These are phyloP conservation scores for Gnomoniopsis sp. DNA, from an alignment of 2,329 filamentous ascomycete genomes.

Conservation along the genomic window DNA sequence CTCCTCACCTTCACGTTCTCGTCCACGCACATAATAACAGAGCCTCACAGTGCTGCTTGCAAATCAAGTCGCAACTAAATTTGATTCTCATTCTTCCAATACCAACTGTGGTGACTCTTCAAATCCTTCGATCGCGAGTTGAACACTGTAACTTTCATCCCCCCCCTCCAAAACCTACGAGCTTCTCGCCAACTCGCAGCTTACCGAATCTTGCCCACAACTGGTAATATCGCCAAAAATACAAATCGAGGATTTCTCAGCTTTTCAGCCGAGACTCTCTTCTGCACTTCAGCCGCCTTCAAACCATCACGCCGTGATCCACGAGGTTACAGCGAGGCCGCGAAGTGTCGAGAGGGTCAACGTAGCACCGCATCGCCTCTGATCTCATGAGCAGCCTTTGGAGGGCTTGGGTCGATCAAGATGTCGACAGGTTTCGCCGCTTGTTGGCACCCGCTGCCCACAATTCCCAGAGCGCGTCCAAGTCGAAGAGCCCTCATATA, in stretches of 20 bases:
- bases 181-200: background rate
- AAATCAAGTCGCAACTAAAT: background rate
- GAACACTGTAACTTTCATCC: background rate
- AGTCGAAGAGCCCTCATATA: slow-evolving; percentile 51
- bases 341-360: slow-evolving; percentile 45
- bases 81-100: background rate
- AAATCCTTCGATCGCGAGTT: background rate
- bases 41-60: background rate
- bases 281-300: slow-evolving; percentile 61
- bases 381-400: slow-evolving; percentile 82
- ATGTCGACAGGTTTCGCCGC: slow-evolving; percentile 92
- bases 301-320: slow-evolving; percentile 80
- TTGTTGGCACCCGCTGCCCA: slow-evolving; percentile 72
- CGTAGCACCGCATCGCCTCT: slow-evolving; percentile 37
- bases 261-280: slow-evolving; percentile 8
- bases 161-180: background rate
- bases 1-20: background rate
- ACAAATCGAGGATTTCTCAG: background rate
- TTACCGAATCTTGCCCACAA: background rate
- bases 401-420: slow-evolving; percentile 96
- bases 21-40: background rate
- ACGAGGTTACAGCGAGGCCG: slow-evolving; percentile 85
- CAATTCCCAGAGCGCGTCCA: slow-evolving; percentile 50
- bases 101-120: background rate
- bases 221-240: background rate